Evolutionary conservation across 371 early-diverging fungal species (phyloP), one percentile per base, ranked within the genome.

Genomic region (Mucor lusitanicus): DNA sequence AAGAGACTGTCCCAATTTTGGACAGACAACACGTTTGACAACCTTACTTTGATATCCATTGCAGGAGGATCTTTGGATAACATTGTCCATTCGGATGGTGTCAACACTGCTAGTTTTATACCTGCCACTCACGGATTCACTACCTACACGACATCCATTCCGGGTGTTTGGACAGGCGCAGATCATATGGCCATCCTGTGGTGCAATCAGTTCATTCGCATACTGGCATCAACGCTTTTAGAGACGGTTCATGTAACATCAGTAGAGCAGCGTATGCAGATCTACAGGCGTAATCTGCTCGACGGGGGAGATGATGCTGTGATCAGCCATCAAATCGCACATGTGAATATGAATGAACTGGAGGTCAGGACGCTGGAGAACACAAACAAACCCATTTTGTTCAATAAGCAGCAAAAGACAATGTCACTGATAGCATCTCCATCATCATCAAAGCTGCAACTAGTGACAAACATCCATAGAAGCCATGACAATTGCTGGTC

Each of bases 141-240:
- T 25, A 85, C 86, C 0, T 87, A 89, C 56, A 84, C 95, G 1
- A 90, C 95, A 19, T 86, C 87, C 0, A 87, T 97, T 37, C 92
- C 94, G 12, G 73, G 82, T 15, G 95, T 94, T 7, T 98, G 98
- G 98, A 87, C 92, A 8, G 82, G 92, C 3, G 85, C 89, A 30
- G 97, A 97, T 70, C 98, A 98, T 75, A 88, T 90, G 69, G 87
- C 91, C 21, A 92, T 96, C 53, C 73, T 98, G 53, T 98, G 98
- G 98, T 98, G 97, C 63, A 91, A 92, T 64, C 98, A 98, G 77
- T 81, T 97, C 57, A 87, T 90, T 7, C 78, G 81, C 11, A 71
- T 74, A 4, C 69, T 91, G 15, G 80, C 88, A 0, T 61, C 72
- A 3, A 73, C 89, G 15, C 59, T 92, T 68, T 66, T 87, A 6